Evolutionary conservation across 139 green algal genomes (phyloP), one percentile per base, ranked within the genome.

Genomic region (Asterochloris erici): DNA sequence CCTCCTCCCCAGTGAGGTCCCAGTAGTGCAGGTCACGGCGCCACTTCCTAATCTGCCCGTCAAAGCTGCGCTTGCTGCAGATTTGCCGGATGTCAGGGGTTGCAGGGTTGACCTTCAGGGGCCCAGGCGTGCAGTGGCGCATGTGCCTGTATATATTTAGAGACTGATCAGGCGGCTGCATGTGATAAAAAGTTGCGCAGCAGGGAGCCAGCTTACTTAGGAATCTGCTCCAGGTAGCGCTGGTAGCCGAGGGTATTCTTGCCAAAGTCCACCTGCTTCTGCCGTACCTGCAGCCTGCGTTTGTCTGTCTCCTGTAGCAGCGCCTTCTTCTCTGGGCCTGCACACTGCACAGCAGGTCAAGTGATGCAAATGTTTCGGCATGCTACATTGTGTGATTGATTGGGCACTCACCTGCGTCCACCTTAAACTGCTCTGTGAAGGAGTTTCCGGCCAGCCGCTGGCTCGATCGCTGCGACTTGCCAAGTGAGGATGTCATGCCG

Each of bases 191-290:
- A 1, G 1, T 21, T 1, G 9, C 2, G 17, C 21, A 21, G 21
- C 17, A 23, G 66, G 2, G 9, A 23, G 19, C 66, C 21, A 0
- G 4, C 77, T 29, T 47, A 93, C 90, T 84, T 92, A 26, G 95
- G 92, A 14, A 96, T 86, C 11, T 83, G 70, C 73, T 92, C 21
- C 9, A 91, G 23, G 86, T 98, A 98, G 9, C 85, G 79, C 81
- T 92, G 85, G 82, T 98, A 98, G 0, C 91, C 95, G 15, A 95
- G 76, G 9, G 95, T 98, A 89, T 98, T 98, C 81, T 98, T 98
- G 47, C 95, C 95, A 29, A 90, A 94, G 84, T 98, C 95, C 21
- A 98, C 90, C 84, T 98, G 95, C 85, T 97, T 97, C 88, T 98
- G 93, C 47, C 95, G 89, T 77, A 95, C 91, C 15, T 79, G 83